Conservation (phyloP, 495 filamentous ascomycete species). For the Sphaerosporella brunnea region DNA sequence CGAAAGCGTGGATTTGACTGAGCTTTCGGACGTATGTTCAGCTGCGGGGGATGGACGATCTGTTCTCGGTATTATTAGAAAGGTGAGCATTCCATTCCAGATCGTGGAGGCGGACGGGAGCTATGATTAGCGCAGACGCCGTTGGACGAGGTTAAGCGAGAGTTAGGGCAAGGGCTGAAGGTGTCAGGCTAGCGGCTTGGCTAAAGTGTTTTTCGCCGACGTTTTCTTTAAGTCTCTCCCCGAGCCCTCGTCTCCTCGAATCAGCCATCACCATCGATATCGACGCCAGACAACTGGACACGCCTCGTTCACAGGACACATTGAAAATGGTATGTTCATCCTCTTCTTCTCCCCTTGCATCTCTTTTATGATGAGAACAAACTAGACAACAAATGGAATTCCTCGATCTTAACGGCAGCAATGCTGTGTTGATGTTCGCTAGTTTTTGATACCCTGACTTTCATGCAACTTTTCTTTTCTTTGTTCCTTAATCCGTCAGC, state of each 20-base stretch:
- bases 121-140: no score
- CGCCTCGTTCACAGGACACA: no score
- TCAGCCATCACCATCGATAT: not conserved
- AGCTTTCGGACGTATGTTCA: no score
- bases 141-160: not conserved
- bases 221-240: not conserved
- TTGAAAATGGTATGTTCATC: conserved; percentile 2
- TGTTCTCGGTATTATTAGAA: no score
- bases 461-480: no score
- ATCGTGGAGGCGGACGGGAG: no score
- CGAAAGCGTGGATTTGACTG: no score
- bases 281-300: not conserved
- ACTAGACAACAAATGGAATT: conserved; percentile 8
- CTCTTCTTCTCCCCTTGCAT: not conserved
- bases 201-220: not conserved
- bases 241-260: not conserved
- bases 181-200: not conserved
- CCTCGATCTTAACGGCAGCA: conserved; percentile 6
- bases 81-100: no score
- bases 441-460: conserved; percentile 7
- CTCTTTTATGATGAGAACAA: conserved; percentile 5
- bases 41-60: no score
- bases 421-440: not conserved
- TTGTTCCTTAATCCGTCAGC: no score
- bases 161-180: not conserved